Evolutionary conservation across 1,284 basidiomycete species (phyloP).

Genomic region (Cutaneotrichosporon mucoides): DNA sequence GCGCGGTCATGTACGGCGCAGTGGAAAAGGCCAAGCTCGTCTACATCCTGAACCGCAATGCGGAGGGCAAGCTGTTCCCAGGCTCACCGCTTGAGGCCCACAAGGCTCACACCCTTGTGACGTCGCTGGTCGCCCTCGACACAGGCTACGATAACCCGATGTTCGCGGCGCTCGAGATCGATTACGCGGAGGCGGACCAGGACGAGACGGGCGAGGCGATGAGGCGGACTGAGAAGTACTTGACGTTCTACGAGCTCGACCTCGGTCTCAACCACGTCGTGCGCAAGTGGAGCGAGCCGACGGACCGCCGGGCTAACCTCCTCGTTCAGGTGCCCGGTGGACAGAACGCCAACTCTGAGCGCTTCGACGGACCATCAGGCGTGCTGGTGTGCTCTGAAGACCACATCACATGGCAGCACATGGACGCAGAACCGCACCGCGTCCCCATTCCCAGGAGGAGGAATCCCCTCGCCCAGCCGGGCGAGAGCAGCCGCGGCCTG

Average conservation of each 20-base stretch:
- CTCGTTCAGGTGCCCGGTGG: conserved; percentile 95
- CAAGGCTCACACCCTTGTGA: conserved; percentile 85
- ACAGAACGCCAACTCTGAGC: conserved; percentile 69
- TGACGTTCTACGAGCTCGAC: conserved; percentile 96
- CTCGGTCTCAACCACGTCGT: conserved; percentile 94
- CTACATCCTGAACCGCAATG: conserved; percentile 87
- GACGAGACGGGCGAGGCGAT: conserved; percentile 91
- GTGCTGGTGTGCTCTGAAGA: conserved; percentile 94
- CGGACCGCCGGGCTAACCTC: conserved; percentile 84
- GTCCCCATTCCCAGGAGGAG: conserved; percentile 85
- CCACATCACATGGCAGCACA: conserved; percentile 93
- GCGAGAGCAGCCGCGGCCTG: conserved; percentile 61
- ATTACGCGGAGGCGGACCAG: conserved; percentile 87
- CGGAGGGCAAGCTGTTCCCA: conserved; percentile 90
- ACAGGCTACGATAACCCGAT: conserved; percentile 96
- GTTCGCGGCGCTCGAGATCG: conserved; percentile 89
- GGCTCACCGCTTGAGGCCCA: conserved; percentile 93
- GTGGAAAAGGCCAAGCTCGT: conserved; percentile 69
- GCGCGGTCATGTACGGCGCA: conserved; percentile 75
- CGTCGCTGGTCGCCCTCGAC: conserved; percentile 85
- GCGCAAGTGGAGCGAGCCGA: conserved; percentile 94
- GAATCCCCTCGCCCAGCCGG: conserved; percentile 73
- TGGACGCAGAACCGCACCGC: conserved; percentile 76
- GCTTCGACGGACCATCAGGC: conserved; percentile 91
- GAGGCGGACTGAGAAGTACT: conserved; percentile 83